Percentiles rank a stretch among this genome's conserved stretches.
Evolutionary conservation across 441 rosid genomes (phyloP).

Genomic region (Flueggea neowawraea): DNA sequence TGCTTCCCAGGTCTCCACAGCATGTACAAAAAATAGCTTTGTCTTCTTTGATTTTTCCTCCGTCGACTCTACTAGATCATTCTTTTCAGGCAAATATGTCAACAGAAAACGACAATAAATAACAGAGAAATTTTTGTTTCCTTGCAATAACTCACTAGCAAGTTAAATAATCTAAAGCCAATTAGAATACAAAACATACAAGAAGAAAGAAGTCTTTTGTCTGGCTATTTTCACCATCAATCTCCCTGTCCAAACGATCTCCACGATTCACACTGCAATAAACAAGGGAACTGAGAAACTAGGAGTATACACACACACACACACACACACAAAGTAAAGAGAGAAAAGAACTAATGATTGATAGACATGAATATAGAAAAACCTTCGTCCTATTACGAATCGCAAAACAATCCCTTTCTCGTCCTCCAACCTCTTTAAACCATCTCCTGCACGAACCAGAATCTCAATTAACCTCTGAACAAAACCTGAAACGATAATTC

Average conservation of each 20-base stretch:
- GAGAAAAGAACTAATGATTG: constrained; percentile 5
- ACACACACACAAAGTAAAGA: constrained; percentile 10
- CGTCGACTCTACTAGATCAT: constrained; percentile 68
- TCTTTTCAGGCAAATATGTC: constrained; percentile 34
- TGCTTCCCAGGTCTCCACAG: constrained; percentile 79
- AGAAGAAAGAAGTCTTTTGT: constrained; percentile 75
- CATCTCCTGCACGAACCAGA: constrained; percentile 40
- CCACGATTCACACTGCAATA: constrained; percentile 68
- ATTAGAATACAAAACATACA: constrained; percentile 40
- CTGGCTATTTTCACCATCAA: constrained; percentile 75
- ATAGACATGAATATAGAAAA: background rate
- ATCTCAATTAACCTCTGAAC: background rate
- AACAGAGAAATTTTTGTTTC: background rate
- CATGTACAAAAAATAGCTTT: constrained; percentile 53
- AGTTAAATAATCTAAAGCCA: constrained; percentile 9
- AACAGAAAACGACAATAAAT: constrained; percentile 3
- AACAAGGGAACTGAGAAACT: no score
- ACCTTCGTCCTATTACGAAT: constrained; percentile 91
- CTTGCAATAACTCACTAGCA: background rate
- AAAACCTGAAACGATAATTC: no score
- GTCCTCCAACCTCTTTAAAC: constrained; percentile 54
- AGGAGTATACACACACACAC: no score
- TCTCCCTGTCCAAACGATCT: constrained; percentile 73
- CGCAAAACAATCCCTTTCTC: constrained; percentile 69
- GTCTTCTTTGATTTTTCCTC: constrained; percentile 63